These are phyloP conservation scores for Epichloe amarillans DNA, from an alignment of 2,329 filamentous ascomycete species.

Conservation along the genomic window DNA sequence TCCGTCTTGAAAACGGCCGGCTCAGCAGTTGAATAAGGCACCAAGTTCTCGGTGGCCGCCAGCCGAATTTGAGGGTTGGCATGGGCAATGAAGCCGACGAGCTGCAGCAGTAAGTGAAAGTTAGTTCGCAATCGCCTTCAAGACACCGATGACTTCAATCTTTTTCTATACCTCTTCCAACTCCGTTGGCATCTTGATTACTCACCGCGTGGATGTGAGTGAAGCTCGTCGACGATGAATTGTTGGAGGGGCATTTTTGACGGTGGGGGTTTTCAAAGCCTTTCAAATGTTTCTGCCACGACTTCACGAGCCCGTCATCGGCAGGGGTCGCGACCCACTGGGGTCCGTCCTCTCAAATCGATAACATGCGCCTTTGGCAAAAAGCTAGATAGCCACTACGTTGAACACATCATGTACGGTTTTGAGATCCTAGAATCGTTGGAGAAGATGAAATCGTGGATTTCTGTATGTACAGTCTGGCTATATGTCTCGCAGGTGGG, in stretches of 20 bases:
- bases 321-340: slow-evolving; percentile 10
- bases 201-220: neutral
- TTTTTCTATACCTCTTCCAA: slow-evolving; percentile 50
- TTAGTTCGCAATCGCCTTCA: neutral
- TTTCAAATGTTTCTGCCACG: neutral
- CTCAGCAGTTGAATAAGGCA: slow-evolving; percentile 65
- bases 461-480: no score
- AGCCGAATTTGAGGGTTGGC: slow-evolving; percentile 83
- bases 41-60: slow-evolving; percentile 72
- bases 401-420: no score
- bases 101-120: slow-evolving; percentile 31
- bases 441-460: no score
- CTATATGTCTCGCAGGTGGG: no score
- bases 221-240: neutral
- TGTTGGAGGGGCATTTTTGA: slow-evolving; percentile 12
- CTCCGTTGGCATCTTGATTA: slow-evolving; percentile 53
- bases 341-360: neutral
- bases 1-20: slow-evolving; percentile 74
- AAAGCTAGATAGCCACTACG: no score
- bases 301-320: slow-evolving; percentile 7
- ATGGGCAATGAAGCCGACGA: slow-evolving; percentile 87
- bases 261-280: slow-evolving; percentile 8
- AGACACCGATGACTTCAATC: neutral
- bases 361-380: no score
- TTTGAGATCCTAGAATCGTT: no score